phyloP scores from a whole-genome alignment of 164 flowering plant species.

The Pachysandra terminalis region DNA sequence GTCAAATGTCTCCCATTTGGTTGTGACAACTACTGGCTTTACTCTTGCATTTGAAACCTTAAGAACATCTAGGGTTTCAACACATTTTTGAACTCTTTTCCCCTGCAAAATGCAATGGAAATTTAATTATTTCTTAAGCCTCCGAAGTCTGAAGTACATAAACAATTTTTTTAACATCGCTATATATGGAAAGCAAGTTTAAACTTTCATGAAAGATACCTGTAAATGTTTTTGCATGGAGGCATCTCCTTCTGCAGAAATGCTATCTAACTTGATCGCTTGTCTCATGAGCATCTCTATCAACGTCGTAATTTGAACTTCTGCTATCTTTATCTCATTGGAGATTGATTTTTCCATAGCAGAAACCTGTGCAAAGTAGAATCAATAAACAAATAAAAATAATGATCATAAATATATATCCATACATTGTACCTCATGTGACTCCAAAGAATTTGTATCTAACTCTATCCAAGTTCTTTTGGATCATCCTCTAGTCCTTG shows the following conservation, averaged over 20 bases:
- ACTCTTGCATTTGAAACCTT: slow-evolving; percentile 51
- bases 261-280: slow-evolving; percentile 53
- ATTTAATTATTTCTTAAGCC: too few relatives aligned
- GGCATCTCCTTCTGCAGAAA: slow-evolving; percentile 53
- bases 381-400: not conserved
- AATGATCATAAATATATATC: too few relatives aligned
- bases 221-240: slow-evolving; percentile 43
- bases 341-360: slow-evolving; percentile 53
- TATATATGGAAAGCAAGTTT: too few relatives aligned
- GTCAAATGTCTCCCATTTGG: slow-evolving; percentile 72
- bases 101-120: slow-evolving; percentile 36
- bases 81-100: slow-evolving; percentile 68
- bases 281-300: slow-evolving; percentile 75
- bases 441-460: too few relatives aligned
- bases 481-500: too few relatives aligned
- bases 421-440: too few relatives aligned
- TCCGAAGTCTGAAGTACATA: too few relatives aligned
- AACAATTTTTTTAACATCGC: too few relatives aligned
- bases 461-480: too few relatives aligned
- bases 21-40: slow-evolving; percentile 43
- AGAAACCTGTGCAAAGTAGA: slow-evolving; percentile 30
- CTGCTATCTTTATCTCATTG: slow-evolving; percentile 53
- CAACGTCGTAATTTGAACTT: slow-evolving; percentile 65
- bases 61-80: slow-evolving; percentile 60
- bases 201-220: slow-evolving; percentile 24